These are phyloP conservation scores for Aspergillus fijiensis DNA, from an alignment of 2,329 filamentous ascomycete species.

Conservation along the genomic window DNA sequence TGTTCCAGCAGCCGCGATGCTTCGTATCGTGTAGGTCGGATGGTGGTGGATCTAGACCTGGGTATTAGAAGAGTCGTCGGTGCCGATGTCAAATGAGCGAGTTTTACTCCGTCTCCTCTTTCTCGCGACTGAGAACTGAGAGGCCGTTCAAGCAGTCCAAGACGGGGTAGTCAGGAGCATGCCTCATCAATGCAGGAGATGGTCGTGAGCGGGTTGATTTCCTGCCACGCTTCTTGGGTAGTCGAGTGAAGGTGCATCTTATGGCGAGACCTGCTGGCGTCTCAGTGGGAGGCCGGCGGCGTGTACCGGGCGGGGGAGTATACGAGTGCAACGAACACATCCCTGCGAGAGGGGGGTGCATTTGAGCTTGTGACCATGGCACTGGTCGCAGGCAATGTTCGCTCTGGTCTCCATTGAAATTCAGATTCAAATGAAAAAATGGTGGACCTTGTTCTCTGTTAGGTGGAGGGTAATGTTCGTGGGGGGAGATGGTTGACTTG, in stretches of 20 bases:
- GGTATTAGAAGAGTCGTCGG: neutral
- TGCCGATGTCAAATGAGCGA: too few species aligned
- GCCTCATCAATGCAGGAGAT: neutral
- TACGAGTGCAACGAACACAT: conserved; percentile 1
- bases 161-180: conserved; percentile 2
- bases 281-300: neutral
- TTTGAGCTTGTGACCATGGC: conserved; percentile 5
- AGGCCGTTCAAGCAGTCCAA: neutral
- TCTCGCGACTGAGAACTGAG: neutral
- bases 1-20: conserved; percentile 2
- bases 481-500: too few species aligned
- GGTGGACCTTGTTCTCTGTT: neutral
- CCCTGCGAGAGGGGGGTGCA: neutral
- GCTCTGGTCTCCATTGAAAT: neutral
- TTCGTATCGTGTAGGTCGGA: neutral
- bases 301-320: neutral
- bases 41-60: neutral
- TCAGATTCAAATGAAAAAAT: neutral
- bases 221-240: neutral
- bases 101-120: neutral
- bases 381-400: neutral
- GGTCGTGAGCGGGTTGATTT: neutral
- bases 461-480: too few species aligned
- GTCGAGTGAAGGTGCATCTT: conserved; percentile 2
- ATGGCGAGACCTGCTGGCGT: neutral